Percentiles rank a stretch among this genome's conserved stretches.
These are phyloP conservation scores for Mallotus nudiflorus DNA, from an alignment of 345 rosid species.

Conservation along the genomic window DNA sequence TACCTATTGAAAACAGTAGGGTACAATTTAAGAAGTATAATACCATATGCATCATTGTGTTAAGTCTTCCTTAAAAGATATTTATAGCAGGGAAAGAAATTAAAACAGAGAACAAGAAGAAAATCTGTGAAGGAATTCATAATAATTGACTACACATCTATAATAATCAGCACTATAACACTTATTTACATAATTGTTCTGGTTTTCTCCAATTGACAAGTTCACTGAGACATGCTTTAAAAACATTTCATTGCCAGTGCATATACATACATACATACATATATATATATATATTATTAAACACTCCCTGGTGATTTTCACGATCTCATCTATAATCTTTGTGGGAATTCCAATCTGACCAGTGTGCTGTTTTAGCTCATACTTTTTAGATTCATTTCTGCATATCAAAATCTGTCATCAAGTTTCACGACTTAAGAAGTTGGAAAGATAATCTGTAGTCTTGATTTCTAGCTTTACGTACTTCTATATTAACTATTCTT, in stretches of 20 bases:
- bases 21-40: slow-evolving; percentile 2
- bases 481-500: neutral
- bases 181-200: no score
- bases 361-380: neutral
- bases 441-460: neutral
- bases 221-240: neutral
- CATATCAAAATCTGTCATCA: neutral
- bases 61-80: neutral
- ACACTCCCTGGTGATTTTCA: no score
- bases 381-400: neutral
- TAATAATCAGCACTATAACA: no score
- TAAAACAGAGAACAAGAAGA: neutral
- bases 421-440: neutral
- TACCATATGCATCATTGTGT: slow-evolving; percentile 13
- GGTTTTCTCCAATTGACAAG: neutral
- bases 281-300: no score
- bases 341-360: neutral
- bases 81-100: no score
- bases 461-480: neutral
- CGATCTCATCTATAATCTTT: neutral
- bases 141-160: no score
- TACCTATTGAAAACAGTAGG: neutral
- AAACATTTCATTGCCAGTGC: no score
- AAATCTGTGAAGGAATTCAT: neutral
- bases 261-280: no score